phyloP scores from a whole-genome alignment of 2,329 filamentous ascomycete species.

The Pezicula radicicola region DNA sequence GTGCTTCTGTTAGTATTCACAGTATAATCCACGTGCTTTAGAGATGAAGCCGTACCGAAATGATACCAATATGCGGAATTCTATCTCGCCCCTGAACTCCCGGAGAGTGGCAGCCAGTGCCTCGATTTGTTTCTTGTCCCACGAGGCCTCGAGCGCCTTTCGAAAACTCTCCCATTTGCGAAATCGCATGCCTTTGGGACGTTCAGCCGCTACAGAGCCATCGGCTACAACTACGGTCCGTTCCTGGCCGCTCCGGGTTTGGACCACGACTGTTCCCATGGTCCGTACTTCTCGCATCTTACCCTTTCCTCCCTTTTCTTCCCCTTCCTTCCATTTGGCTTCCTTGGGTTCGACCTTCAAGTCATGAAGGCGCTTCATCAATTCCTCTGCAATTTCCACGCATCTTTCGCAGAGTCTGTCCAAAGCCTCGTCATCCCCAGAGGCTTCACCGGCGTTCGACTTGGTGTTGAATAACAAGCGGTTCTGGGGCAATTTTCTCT shows the following conservation, averaged over 20 bases:
- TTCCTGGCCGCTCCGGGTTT: not conserved
- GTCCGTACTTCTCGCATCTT: too few species aligned
- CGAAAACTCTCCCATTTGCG: slow-evolving; percentile 4
- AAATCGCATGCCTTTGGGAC: too few species aligned
- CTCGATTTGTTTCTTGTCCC: slow-evolving; percentile 4
- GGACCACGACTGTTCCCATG: too few species aligned
- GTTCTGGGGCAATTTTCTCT: not conserved
- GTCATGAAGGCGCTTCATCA: not conserved
- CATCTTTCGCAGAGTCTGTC: not conserved
- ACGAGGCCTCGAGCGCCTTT: slow-evolving; percentile 1
- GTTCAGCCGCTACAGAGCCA: too few species aligned
- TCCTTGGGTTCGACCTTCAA: slow-evolving; percentile 2
- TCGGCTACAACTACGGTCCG: not conserved
- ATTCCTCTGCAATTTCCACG: not conserved
- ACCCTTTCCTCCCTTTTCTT: not conserved
- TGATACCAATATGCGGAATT: slow-evolving; percentile 2
- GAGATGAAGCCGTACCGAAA: too few species aligned
- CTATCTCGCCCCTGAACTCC: slow-evolving; percentile 2
- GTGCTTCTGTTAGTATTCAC: too few species aligned
- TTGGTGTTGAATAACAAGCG: not conserved
- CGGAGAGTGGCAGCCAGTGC: not conserved
- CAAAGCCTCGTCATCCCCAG: not conserved
- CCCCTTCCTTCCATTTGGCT: not conserved
- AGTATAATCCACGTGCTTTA: too few species aligned
- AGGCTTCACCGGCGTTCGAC: not conserved